Base-by-base conservation (phyloP, 176 grass and related monocot species). In the Paspalum vaginatum region DNA sequence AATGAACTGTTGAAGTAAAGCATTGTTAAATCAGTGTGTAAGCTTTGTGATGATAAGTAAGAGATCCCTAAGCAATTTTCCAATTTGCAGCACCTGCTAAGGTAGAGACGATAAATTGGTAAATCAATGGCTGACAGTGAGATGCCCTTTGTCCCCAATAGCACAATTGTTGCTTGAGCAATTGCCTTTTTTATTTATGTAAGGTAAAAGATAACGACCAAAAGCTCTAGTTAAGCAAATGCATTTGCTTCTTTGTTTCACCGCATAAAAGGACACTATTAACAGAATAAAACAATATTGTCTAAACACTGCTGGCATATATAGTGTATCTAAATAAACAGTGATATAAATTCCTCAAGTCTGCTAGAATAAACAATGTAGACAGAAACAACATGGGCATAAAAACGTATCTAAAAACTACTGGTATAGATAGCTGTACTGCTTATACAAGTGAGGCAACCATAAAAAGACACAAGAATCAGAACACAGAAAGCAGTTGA, bases 381-480 rank as follows among this genome's bases (percentile, higher is more conserved):
- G 49, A 51, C 10, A 9, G 22, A 60, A 60, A 21, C 24, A 21
- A 9, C 21, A 59, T 59, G 55, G 24, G 56, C 21, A 58, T 58
- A 59, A 72, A 11, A 8, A 39, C 18, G 15, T 32, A 32, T 32
- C 32, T 32, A 32, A 61, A 38, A 15, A 44, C 1, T 63, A 82
- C 32, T 63, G 53, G 15, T 42, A 62, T 27, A 13, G 53, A n/a
- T 46, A 15, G 6, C 13, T 48, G 8, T 51, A 51, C 26, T 74
- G 61, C 37, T 73, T 15, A 71, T 51, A 66, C 41, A 69, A 10
- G 17, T 25, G 12, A 4, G 7, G 24, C 17, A 70, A 45, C 48
- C 32, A 75, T 41, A 39, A 61, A 75, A 46, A 80, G 14, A 72
- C 53, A 40, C 41, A 71, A 56, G 25, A 70, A 88, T 21, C 21